Percentiles rank a stretch among this genome's conserved stretches.
phyloP scores from a whole-genome alignment of 495 filamentous ascomycete genomes.

The Hyaloscypha hepaticicola region DNA sequence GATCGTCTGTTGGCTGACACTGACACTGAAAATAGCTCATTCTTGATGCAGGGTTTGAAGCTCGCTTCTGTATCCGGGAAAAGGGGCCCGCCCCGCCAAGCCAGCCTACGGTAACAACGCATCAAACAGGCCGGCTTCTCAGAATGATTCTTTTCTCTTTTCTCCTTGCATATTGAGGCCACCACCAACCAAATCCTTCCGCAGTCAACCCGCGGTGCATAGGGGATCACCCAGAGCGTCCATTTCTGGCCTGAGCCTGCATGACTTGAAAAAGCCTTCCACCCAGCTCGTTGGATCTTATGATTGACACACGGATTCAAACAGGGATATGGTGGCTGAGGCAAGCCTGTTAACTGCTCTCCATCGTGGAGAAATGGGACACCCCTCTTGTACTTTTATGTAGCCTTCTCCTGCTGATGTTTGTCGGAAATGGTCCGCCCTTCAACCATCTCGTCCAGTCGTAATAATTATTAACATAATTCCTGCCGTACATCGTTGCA shows the following conservation, averaged over 20 bases:
- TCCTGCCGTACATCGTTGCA: background rate
- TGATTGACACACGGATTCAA: constrained; percentile 13
- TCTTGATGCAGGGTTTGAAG: background rate
- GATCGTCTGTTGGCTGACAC: background rate
- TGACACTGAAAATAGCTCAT: constrained; percentile 7
- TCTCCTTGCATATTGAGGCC: background rate
- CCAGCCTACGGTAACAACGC: background rate
- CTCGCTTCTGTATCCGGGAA: background rate
- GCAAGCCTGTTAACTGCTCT: background rate
- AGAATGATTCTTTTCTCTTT: background rate
- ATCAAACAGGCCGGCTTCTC: background rate
- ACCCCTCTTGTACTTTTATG: background rate
- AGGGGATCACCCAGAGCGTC: background rate
- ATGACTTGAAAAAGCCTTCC: background rate
- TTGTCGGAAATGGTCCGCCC: background rate
- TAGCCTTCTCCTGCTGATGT: background rate
- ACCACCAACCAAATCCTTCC: background rate
- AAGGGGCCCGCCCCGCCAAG: background rate
- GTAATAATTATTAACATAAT: background rate
- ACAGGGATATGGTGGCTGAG: constrained; percentile 1
- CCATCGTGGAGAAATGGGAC: background rate
- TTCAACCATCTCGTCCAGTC: background rate
- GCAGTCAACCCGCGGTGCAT: background rate
- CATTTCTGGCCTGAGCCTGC: background rate
- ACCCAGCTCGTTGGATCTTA: background rate